phyloP scores from a whole-genome alignment of 106 monocot genomes.

The Dioscorea zingiberensis region DNA sequence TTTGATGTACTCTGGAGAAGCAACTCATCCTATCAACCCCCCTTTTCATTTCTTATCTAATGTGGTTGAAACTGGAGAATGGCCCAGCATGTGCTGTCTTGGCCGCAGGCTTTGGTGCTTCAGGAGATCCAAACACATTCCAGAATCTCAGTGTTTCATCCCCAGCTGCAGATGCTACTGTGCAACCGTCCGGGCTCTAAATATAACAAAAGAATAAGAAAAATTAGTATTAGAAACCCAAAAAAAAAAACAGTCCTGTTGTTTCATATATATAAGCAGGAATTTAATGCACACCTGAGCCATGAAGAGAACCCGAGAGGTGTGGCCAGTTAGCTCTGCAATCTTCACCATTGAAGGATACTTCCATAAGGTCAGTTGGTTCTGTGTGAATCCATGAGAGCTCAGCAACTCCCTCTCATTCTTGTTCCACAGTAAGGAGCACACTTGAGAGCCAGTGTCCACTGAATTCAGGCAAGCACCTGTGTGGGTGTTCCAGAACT shows the following conservation, averaged over 20 bases:
- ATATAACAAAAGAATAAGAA: not conserved
- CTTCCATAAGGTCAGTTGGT: conserved; percentile 36
- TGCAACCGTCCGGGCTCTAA: conserved; percentile 63
- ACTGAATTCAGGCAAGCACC: conserved; percentile 52
- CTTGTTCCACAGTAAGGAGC: conserved; percentile 59
- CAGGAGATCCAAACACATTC: conserved; percentile 62
- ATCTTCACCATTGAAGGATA: conserved; percentile 38
- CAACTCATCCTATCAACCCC: no score
- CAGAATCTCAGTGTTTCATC: conserved; percentile 63
- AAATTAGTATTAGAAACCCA: no score
- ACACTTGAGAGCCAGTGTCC: conserved; percentile 55
- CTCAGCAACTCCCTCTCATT: conserved; percentile 61
- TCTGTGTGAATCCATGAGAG: conserved; percentile 59
- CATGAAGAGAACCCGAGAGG: conserved; percentile 43
- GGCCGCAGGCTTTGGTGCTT: conserved; percentile 23
- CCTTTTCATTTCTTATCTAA: conserved; percentile 22
- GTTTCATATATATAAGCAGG: no score
- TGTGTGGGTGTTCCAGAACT: conserved; percentile 59
- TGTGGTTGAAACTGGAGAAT: conserved; percentile 35
- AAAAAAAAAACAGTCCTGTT: no score
- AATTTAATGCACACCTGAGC: conserved; percentile 24
- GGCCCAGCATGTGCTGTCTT: conserved; percentile 22
- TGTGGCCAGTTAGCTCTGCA: conserved; percentile 35
- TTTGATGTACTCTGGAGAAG: no score
- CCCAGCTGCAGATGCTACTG: conserved; percentile 53